phyloP scores from a whole-genome alignment of 805 yeast genomes.

The Starmerella gropengiesseri region DNA sequence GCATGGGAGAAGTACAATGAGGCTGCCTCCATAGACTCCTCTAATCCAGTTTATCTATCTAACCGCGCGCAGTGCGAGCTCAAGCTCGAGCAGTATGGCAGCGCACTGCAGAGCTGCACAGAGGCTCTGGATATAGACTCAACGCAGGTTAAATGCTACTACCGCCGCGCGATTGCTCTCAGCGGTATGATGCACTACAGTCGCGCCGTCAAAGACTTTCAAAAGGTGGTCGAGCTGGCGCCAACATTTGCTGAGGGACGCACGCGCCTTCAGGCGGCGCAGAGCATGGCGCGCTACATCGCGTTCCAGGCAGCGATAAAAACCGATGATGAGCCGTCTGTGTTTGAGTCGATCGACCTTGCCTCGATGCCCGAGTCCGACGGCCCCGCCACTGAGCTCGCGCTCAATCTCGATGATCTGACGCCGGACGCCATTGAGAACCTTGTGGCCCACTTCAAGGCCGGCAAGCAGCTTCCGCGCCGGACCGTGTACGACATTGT shows the following conservation, averaged over 20 bases:
- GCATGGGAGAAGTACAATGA: constrained; percentile 59
- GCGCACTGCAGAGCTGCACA: constrained; percentile 70
- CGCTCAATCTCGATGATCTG: constrained; percentile 34
- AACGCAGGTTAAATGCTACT: constrained; percentile 64
- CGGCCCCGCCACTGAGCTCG: constrained; percentile 43
- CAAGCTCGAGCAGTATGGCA: constrained; percentile 75
- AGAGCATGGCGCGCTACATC: constrained; percentile 52
- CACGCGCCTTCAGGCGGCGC: constrained; percentile 51
- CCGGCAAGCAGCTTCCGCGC: constrained; percentile 66
- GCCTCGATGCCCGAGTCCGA: constrained; percentile 34
- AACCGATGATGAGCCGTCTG: constrained; percentile 47
- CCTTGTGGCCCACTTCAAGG: constrained; percentile 60
- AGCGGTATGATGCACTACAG: constrained; percentile 66
- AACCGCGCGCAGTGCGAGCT: constrained; percentile 85
- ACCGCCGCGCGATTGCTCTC: constrained; percentile 74
- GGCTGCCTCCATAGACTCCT: constrained; percentile 54
- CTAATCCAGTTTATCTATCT: constrained; percentile 59
- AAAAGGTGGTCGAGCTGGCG: constrained; percentile 45
- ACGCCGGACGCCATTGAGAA: constrained; percentile 45
- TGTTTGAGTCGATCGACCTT: constrained; percentile 34
- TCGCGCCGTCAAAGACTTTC: constrained; percentile 62
- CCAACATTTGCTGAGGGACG: constrained; percentile 64
- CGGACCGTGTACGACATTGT: constrained; percentile 75
- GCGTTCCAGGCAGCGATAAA: constrained; percentile 84
- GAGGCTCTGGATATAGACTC: constrained; percentile 59